phyloP scores from a whole-genome alignment of 2,329 filamentous ascomycete species.

The Phoma herbarum region DNA sequence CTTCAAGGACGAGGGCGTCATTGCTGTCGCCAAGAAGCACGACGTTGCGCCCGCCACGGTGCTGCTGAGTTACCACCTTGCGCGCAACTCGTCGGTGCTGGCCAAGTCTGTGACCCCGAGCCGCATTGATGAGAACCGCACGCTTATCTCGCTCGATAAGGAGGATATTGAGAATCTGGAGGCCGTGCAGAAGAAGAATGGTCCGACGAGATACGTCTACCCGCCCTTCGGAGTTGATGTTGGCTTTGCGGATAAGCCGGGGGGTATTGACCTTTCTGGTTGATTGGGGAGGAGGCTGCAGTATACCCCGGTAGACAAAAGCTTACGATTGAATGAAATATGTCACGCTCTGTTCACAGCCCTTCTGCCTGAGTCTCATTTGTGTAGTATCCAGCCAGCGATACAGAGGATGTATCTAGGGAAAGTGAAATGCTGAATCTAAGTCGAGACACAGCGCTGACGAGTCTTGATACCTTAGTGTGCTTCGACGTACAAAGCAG shows the following conservation, averaged over 20 bases:
- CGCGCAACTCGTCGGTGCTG: conserved; percentile 73
- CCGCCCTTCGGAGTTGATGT: conserved; percentile 60
- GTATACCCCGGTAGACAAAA: conserved; percentile 27
- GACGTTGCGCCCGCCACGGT: conserved; percentile 62
- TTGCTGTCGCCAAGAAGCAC: conserved; percentile 61
- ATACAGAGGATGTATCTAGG: no score
- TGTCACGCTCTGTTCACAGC: neutral
- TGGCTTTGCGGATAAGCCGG: conserved; percentile 60
- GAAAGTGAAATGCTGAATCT: no score
- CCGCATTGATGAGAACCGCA: conserved; percentile 74
- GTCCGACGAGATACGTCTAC: conserved; percentile 59
- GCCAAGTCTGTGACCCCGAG: conserved; percentile 75
- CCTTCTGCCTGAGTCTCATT: no score
- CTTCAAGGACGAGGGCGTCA: conserved; percentile 58
- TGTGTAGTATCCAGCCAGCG: no score
- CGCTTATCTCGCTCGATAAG: conserved; percentile 70
- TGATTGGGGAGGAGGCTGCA: conserved; percentile 28
- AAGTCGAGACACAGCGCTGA: no score
- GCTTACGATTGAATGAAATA: conserved; percentile 5
- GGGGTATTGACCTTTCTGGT: conserved; percentile 48
- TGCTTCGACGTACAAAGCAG: no score
- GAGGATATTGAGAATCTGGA: conserved; percentile 67
- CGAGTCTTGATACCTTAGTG: no score
- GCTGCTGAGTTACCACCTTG: conserved; percentile 75
- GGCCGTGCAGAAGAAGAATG: conserved; percentile 57